Evolutionary conservation across 1,284 basidiomycete species (phyloP), one percentile per base, ranked within the genome.

Genomic region (Takashimella tepidaria): DNA sequence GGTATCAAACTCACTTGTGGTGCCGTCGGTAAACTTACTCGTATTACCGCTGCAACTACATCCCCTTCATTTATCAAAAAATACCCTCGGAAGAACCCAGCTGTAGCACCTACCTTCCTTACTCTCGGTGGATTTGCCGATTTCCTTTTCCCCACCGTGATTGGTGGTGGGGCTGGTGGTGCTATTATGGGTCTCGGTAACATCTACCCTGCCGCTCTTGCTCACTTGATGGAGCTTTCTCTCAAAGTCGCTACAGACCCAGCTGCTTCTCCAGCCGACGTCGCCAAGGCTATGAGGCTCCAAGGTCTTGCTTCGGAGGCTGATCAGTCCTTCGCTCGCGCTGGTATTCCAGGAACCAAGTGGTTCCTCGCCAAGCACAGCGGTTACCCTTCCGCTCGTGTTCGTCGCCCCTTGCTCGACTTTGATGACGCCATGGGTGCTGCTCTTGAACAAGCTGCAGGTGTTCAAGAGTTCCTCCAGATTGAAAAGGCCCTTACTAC

Each of bases 1-100:
- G 91, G 91, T 26, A 85, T 92, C 56, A 95, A 93, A 76, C 81
- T 92, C 61, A 92, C 89, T 25, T 93, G 91, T 67, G 89, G 88
- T 42, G 88, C 87, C 60, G 87, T 95, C 56, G 91, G 91, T 52
- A 95, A 95, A 76, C 80, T 92, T 62, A 88, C 87, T 22, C 82
- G 91, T 46, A 86, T 95, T 60, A 84, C 85, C 44, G 83, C 83
- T 26, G 79, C 80, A 4, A 83, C 89, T 5, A 81, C 84, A 19
- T 75, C 79, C n/a, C 66, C 81, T 3, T 74, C 77, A 3, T 90
- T 89, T 74, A 63, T 76, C 27, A 69, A 79, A 40, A 67, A 75
- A 31, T 78, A 84, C 73, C 86, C 88, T 24, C 84, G 87, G 64
- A 84, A 82, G 72, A 82, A 83, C 64, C 65, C 79, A 2, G 31